phyloP scores from a whole-genome alignment of 148 eudicot species.

The Fagopyrum tataricum region DNA sequence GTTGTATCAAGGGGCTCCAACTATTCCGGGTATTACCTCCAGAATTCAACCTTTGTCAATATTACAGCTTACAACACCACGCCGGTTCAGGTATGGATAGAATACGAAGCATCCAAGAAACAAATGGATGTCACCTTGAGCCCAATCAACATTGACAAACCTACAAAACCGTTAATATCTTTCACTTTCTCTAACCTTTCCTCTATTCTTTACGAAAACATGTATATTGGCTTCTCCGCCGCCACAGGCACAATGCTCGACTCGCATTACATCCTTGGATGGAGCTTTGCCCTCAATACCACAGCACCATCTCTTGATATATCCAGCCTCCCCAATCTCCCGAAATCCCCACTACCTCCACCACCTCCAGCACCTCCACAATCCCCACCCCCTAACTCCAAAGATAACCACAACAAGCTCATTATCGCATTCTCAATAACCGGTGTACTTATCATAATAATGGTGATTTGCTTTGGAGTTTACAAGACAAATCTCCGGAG shows the following conservation, averaged over 20 bases:
- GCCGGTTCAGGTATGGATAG: conserved; percentile 43
- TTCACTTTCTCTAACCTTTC: conserved; percentile 24
- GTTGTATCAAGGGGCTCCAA: neutral
- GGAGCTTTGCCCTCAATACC: conserved; percentile 32
- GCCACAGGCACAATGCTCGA: conserved; percentile 29
- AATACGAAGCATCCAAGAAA: conserved; percentile 25
- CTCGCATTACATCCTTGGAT: conserved; percentile 29
- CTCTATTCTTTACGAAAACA: conserved; percentile 16
- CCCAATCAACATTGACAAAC: conserved; percentile 26
- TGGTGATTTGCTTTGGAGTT: neutral
- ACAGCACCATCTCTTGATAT: conserved; percentile 18
- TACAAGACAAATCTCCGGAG: neutral
- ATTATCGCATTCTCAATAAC: neutral
- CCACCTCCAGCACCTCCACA: too few species aligned
- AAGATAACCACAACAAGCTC: neutral
- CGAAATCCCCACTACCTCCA: neutral
- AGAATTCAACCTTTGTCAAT: neutral
- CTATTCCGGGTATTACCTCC: conserved; percentile 3
- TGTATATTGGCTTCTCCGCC: conserved; percentile 37
- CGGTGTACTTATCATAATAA: neutral
- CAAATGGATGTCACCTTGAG: conserved; percentile 32
- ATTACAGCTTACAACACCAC: conserved; percentile 20
- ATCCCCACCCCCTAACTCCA: too few species aligned
- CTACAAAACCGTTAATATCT: conserved; percentile 26
- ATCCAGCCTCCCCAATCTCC: conserved; percentile 34